Conservation (phyloP, 768 basidiomycete genomes). For the Mycena filopes region DNA sequence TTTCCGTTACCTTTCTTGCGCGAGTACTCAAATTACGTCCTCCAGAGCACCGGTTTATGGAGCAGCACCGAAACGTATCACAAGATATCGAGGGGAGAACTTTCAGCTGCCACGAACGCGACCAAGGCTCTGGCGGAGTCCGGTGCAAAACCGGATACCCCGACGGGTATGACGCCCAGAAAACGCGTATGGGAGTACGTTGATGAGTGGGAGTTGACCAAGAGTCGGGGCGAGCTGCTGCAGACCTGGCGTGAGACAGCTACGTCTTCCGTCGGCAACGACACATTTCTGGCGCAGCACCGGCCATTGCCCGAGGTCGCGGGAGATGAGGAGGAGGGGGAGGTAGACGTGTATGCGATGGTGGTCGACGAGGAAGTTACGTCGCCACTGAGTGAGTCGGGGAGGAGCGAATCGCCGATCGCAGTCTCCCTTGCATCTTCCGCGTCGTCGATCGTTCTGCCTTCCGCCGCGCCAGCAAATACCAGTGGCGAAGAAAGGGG, state of each 20-base stretch:
- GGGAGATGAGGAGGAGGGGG: slow-evolving; percentile 43
- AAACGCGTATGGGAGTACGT: slow-evolving; percentile 79
- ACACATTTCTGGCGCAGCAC: slow-evolving; percentile 52
- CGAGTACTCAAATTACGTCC: not conserved
- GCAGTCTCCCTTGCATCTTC: slow-evolving; percentile 50
- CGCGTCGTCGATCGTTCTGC: slow-evolving; percentile 45
- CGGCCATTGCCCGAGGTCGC: slow-evolving; percentile 45
- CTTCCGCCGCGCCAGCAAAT: slow-evolving; percentile 31
- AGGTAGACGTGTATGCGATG: slow-evolving; percentile 36
- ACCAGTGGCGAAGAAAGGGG: slow-evolving; percentile 30
- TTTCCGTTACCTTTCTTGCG: slow-evolving; percentile 3
- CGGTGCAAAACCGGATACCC: slow-evolving; percentile 69
- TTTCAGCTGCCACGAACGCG: slow-evolving; percentile 62
- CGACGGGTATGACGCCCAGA: slow-evolving; percentile 81
- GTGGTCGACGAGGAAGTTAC: slow-evolving; percentile 29
- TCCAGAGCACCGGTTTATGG: slow-evolving; percentile 55
- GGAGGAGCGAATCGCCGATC: slow-evolving; percentile 33
- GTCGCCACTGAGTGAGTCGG: slow-evolving; percentile 26
- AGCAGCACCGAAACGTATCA: slow-evolving; percentile 57
- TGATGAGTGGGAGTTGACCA: slow-evolving; percentile 79
- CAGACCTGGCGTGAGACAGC: slow-evolving; percentile 57
- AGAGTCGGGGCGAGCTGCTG: slow-evolving; percentile 69
- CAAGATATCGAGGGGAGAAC: slow-evolving; percentile 50
- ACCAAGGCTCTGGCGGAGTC: slow-evolving; percentile 63
- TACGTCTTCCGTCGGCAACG: slow-evolving; percentile 40